These are phyloP conservation scores for Populus tomentosa DNA, from an alignment of 441 rosid species.

Conservation along the genomic window DNA sequence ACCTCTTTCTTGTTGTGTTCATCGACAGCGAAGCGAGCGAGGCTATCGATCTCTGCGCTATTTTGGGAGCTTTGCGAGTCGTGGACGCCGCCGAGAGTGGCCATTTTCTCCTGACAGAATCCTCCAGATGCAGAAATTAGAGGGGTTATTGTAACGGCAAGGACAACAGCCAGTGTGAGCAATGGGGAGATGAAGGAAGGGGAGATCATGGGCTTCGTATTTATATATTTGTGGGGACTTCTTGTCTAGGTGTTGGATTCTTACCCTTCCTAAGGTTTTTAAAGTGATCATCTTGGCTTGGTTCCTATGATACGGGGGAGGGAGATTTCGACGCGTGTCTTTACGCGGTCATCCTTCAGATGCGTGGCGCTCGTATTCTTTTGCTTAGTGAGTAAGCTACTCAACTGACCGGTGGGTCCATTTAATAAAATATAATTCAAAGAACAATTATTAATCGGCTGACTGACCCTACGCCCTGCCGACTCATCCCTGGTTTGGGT, in stretches of 20 bases:
- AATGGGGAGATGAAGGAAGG: not conserved
- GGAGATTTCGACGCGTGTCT: conserved; percentile 9
- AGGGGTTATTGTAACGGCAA: not conserved
- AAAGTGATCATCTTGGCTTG: not conserved
- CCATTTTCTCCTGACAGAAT: conserved; percentile 31
- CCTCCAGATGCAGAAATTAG: conserved; percentile 10
- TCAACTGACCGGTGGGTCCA: not conserved
- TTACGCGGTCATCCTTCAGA: not conserved
- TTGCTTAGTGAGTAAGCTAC: conserved; percentile 5
- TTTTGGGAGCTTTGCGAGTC: conserved; percentile 49
- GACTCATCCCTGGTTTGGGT: no score
- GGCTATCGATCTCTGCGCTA: conserved; percentile 53
- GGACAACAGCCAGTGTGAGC: not conserved
- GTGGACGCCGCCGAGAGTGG: conserved; percentile 54
- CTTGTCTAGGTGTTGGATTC: no score
- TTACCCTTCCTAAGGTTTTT: no score
- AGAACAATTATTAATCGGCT: no score
- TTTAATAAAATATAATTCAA: no score
- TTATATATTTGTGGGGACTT: not conserved
- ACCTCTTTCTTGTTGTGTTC: conserved; percentile 89
- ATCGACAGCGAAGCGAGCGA: conserved; percentile 76
- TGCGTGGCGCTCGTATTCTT: not conserved
- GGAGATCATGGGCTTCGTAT: not conserved
- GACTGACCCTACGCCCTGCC: no score
- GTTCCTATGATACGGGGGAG: not conserved